These are phyloP conservation scores for Penicillium sp. DNA, from an alignment of 2,329 filamentous ascomycete genomes.

Conservation along the genomic window DNA sequence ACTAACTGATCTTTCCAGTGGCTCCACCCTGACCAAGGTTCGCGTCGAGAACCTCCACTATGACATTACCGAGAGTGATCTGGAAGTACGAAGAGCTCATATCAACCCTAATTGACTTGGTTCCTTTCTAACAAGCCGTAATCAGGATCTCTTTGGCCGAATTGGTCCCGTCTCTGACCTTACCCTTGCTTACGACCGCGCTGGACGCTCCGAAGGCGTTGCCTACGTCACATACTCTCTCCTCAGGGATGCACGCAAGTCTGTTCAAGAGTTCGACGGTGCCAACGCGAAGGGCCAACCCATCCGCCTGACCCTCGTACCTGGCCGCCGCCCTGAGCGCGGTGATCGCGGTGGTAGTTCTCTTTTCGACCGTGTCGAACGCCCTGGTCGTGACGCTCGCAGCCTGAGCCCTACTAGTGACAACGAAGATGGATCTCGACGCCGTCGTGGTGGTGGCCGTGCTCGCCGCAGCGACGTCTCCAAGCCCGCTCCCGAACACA, in stretches of 20 bases:
- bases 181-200: constrained; percentile 80
- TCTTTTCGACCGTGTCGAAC: constrained; percentile 67
- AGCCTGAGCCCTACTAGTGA: constrained; percentile 48
- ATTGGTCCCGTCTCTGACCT: constrained; percentile 74
- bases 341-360: constrained; percentile 55
- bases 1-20: constrained; percentile 45
- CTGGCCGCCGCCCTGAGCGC: constrained; percentile 50
- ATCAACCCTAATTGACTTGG: not conserved
- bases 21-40: constrained; percentile 68
- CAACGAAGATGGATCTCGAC: constrained; percentile 35
- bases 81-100: constrained; percentile 64
- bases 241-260: constrained; percentile 71
- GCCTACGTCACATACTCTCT: constrained; percentile 81
- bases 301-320: constrained; percentile 72
- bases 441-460: constrained; percentile 49
- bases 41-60: constrained; percentile 91
- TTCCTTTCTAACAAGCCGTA: not conserved
- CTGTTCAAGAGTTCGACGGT: constrained; percentile 80
- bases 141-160: constrained; percentile 75
- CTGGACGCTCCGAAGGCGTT: constrained; percentile 82
- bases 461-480: constrained; percentile 58
- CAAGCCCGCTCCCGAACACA: constrained; percentile 65
- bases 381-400: constrained; percentile 45
- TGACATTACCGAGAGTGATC: constrained; percentile 82
- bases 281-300: constrained; percentile 90